These are phyloP conservation scores for Paraglomus brasilianum DNA, from an alignment of 192 early-diverging fungal species.

Conservation along the genomic window DNA sequence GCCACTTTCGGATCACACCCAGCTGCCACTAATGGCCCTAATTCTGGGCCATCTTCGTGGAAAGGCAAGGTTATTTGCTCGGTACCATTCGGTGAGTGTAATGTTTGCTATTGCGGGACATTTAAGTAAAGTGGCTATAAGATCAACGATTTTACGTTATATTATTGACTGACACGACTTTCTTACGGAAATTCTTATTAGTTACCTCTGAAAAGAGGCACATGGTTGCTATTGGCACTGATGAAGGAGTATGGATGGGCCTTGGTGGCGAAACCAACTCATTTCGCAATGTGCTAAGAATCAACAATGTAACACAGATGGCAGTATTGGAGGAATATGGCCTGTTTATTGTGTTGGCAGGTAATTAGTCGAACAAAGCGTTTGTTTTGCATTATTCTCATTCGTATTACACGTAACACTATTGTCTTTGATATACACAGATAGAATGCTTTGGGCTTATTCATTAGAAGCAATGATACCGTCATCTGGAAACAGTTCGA, in stretches of 20 bases:
- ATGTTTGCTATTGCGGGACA: neutral
- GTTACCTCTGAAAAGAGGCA: slow-evolving; percentile 55
- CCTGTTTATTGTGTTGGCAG: slow-evolving; percentile 76
- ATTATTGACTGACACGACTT: neutral
- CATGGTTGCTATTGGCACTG: slow-evolving; percentile 78
- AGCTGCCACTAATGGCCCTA: neutral
- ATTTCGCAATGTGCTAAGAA: slow-evolving; percentile 46
- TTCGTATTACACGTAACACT: neutral
- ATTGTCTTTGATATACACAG: slow-evolving; percentile 5
- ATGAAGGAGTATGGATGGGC: slow-evolving; percentile 65
- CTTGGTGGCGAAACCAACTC: slow-evolving; percentile 65
- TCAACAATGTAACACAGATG: slow-evolving; percentile 79
- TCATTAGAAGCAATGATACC: slow-evolving; percentile 61
- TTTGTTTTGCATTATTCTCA: neutral
- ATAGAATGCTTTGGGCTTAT: slow-evolving; percentile 73
- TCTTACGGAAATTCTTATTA: neutral
- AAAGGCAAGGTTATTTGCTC: slow-evolving; percentile 61
- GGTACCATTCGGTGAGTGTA: slow-evolving; percentile 45
- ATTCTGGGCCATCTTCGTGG: slow-evolving; percentile 37
- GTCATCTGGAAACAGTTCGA: slow-evolving; percentile 11
- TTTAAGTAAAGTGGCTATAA: neutral
- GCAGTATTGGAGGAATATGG: slow-evolving; percentile 80
- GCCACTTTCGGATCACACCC: slow-evolving; percentile 1
- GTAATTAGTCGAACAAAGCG: slow-evolving; percentile 45
- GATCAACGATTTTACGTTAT: neutral